phyloP scores from a whole-genome alignment of 352 stramenopile genomes.

The Phytophthora kernoviae region DNA sequence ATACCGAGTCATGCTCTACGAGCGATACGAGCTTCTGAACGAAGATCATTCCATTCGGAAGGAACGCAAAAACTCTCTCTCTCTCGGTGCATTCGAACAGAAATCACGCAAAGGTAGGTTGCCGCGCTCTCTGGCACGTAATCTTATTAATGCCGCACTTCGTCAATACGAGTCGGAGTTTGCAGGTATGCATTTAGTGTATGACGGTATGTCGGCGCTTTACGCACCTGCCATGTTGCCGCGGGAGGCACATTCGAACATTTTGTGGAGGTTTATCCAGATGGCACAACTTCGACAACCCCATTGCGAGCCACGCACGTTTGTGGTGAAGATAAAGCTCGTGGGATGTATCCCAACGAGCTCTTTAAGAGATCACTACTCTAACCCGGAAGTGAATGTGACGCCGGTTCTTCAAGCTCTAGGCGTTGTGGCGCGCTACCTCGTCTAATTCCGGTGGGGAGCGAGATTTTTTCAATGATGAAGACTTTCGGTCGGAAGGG shows the following conservation, averaged over 20 bases:
- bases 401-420: slow-evolving; percentile 55
- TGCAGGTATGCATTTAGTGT: slow-evolving; percentile 40
- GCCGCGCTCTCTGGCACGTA: slow-evolving; percentile 37
- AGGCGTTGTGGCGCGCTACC: slow-evolving; percentile 52
- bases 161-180: slow-evolving; percentile 44
- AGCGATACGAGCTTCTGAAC: too few relatives aligned
- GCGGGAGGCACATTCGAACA: slow-evolving; percentile 31
- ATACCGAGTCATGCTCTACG: too few relatives aligned
- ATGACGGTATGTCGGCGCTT: slow-evolving; percentile 50
- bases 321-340: slow-evolving; percentile 56
- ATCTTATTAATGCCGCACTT: slow-evolving; percentile 49
- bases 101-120: too few relatives aligned
- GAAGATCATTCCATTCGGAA: too few relatives aligned
- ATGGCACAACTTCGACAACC: slow-evolving; percentile 10
- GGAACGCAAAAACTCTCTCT: too few relatives aligned
- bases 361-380: slow-evolving; percentile 36
- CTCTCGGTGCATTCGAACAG: too few relatives aligned
- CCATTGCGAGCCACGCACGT: slow-evolving; percentile 34
- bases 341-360: slow-evolving; percentile 45
- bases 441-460: slow-evolving; percentile 50
- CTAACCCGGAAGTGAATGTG: slow-evolving; percentile 44
- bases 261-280: slow-evolving; percentile 44
- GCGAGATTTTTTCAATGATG: slow-evolving; percentile 61
- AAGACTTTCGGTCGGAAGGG: slow-evolving; percentile 45
- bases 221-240: slow-evolving; percentile 43